Base-by-base conservation (phyloP, 192 early-diverging fungal genomes). In the Cetraspora pellucida region DNA sequence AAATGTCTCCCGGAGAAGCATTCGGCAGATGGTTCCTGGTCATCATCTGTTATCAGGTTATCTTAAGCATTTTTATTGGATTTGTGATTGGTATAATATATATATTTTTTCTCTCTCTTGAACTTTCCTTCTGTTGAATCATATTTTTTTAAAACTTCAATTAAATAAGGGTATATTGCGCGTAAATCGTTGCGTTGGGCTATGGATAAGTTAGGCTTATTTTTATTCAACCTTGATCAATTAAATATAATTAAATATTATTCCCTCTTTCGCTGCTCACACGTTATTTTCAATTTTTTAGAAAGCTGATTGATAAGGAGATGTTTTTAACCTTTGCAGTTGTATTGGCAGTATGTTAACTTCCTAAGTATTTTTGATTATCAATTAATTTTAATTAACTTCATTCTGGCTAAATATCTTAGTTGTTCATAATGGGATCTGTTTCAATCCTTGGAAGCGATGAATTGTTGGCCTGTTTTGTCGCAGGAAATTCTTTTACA, bases 11-110 rank as follows among this genome's bases (percentile, higher is more conserved):
- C 3, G 91, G 90, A 4, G 55, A 78, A 5, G 94, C 92, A 10
- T 78, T 97, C 52, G 88, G 85, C 16, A 86, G 90, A 47, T 97
- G 94, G 94, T 77, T 90, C 46, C 89, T 89, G 44, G 81, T 85
- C 65, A 86, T 90, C 17, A 85, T 91, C 77, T 85, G 80, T 1
- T 98, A 96, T 78, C 89, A 97, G 54, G 87, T 98, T 10, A 23
- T 91, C 0, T 65, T 96, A 10, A 91, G 90, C 1, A 81, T 87
- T 2, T 74, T 91, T 3, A 87, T 96, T 74, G 96, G 96, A 19
- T 79, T 82, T 17, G 31, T 91, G 9, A 84, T 94, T 19, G 95
- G 37, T 37, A 37, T 37, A 7, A 37, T 7, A 7, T 37, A 3
- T 37, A 3, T 37, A 3, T 37, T 37, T 37, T 37, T 37, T 37